A percentile compares a stretch with the other conserved stretches of the same genome.
phyloP scores from a whole-genome alignment of 768 basidiomycete genomes.

The Rhodotorula diobovata region DNA sequence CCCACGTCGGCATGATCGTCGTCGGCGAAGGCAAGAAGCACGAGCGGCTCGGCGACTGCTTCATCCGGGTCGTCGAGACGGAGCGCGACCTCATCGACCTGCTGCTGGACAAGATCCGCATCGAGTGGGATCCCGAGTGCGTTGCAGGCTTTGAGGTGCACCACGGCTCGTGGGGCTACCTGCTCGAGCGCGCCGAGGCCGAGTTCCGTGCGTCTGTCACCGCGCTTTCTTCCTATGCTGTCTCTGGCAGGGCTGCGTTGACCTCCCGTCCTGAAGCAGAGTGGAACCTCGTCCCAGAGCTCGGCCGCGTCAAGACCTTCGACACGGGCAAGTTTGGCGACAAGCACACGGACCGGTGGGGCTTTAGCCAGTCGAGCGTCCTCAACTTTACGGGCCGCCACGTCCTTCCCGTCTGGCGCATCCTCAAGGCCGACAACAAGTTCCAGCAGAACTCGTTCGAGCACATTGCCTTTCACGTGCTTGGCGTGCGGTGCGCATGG shows the following conservation, averaged over 20 bases:
- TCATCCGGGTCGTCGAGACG: constrained; percentile 56
- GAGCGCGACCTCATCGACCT: constrained; percentile 80
- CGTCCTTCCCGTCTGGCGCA: constrained; percentile 85
- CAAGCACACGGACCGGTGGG: constrained; percentile 59
- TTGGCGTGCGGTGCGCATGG: constrained; percentile 62
- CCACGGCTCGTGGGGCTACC: constrained; percentile 81
- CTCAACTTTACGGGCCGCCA: constrained; percentile 83
- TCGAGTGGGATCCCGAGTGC: constrained; percentile 82
- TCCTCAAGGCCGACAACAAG: constrained; percentile 78
- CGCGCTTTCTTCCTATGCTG: background rate
- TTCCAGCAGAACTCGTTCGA: constrained; percentile 81
- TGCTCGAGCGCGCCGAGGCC: constrained; percentile 60
- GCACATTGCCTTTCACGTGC: constrained; percentile 75
- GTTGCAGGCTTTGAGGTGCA: constrained; percentile 90
- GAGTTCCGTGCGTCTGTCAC: constrained; percentile 27
- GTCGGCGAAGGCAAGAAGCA: constrained; percentile 46
- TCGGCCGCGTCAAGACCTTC: constrained; percentile 64
- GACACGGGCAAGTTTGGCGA: constrained; percentile 41
- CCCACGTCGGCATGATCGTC: constrained; percentile 56
- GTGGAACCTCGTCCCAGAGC: constrained; percentile 64
- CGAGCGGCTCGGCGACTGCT: constrained; percentile 38
- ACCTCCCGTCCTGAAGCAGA: constrained; percentile 52
- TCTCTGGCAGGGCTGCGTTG: background rate
- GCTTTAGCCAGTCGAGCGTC: constrained; percentile 65
- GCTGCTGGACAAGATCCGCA: constrained; percentile 62